A percentile compares a stretch with the other conserved stretches of the same genome.
Evolutionary conservation across 805 yeast species (phyloP).

Genomic region (Tetrapisispora pingtungensis): DNA sequence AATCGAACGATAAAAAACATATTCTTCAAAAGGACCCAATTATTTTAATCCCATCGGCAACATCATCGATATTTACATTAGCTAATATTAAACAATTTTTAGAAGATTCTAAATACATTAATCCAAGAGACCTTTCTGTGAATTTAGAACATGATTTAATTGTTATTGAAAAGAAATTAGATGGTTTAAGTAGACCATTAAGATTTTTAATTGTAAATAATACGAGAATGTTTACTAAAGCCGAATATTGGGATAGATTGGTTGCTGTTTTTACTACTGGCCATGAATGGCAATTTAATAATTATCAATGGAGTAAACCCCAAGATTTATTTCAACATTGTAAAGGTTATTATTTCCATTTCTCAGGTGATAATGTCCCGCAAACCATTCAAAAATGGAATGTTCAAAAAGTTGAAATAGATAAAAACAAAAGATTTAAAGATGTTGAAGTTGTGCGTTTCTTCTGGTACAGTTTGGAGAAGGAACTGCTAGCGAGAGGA

Average conservation of each 20-base stretch:
- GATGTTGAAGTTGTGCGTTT: constrained; percentile 80
- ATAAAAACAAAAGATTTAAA: constrained; percentile 72
- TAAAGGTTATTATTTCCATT: constrained; percentile 71
- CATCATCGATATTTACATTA: constrained; percentile 60
- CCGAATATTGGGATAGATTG: constrained; percentile 97
- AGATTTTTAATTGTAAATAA: constrained; percentile 66
- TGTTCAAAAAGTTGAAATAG: constrained; percentile 66
- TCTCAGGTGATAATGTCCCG: constrained; percentile 73
- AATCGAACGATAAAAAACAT: not conserved
- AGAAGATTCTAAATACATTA: constrained; percentile 59
- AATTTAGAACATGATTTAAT: constrained; percentile 24
- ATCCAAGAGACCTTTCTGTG: constrained; percentile 35
- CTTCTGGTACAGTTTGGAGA: constrained; percentile 80
- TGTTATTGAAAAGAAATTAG: constrained; percentile 26
- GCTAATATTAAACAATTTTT: constrained; percentile 57
- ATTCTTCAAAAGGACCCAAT: constrained; percentile 43
- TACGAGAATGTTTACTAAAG: constrained; percentile 77
- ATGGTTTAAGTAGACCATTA: constrained; percentile 23
- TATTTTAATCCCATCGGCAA: constrained; percentile 68
- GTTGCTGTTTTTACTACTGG: constrained; percentile 95
- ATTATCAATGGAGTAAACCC: constrained; percentile 77
- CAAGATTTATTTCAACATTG: constrained; percentile 69
- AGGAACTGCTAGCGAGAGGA: constrained; percentile 59
- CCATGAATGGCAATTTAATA: constrained; percentile 91
- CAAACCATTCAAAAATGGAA: constrained; percentile 76